These are phyloP conservation scores for Euptelea pleiosperma DNA, from an alignment of 164 flowering plant genomes.

Conservation along the genomic window DNA sequence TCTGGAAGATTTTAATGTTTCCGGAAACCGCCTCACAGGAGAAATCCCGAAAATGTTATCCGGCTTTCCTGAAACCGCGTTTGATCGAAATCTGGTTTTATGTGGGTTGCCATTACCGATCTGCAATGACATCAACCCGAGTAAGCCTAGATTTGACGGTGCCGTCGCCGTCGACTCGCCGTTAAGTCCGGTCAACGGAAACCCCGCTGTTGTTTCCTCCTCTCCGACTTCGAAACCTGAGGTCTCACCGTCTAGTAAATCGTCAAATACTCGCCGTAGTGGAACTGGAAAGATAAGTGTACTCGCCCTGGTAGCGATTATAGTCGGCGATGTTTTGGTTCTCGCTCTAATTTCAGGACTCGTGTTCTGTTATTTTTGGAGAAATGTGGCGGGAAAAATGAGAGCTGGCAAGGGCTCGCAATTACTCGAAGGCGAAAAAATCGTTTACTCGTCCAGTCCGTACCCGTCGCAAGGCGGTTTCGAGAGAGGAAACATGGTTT, in stretches of 20 bases:
- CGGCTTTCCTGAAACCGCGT: conserved; percentile 52
- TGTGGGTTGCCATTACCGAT: conserved; percentile 63
- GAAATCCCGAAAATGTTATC: conserved; percentile 55
- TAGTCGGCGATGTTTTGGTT: conserved; percentile 61
- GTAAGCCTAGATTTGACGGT: conserved; percentile 40
- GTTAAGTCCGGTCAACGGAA: conserved; percentile 10
- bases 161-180: conserved; percentile 41
- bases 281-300: conserved; percentile 40
- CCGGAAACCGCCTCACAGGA: conserved; percentile 61
- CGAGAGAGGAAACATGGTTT: conserved; percentile 78
- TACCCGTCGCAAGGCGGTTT: conserved; percentile 37
- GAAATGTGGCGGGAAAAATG: conserved; percentile 27
- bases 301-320: conserved; percentile 51
- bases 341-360: conserved; percentile 45
- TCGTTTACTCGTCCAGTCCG: conserved; percentile 62
- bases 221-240: conserved; percentile 47
- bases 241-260: too few relatives aligned
- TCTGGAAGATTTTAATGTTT: conserved; percentile 70
- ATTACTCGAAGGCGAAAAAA: conserved; percentile 51
- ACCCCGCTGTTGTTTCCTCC: conserved; percentile 38
- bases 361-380: conserved; percentile 71
- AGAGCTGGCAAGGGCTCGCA: conserved; percentile 26
- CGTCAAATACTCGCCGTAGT: conserved; percentile 8
- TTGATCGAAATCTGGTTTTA: conserved; percentile 38
- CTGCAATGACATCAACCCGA: conserved; percentile 44